Conservation (phyloP, 305 asterid species). For the Fraxinus albicans region DNA sequence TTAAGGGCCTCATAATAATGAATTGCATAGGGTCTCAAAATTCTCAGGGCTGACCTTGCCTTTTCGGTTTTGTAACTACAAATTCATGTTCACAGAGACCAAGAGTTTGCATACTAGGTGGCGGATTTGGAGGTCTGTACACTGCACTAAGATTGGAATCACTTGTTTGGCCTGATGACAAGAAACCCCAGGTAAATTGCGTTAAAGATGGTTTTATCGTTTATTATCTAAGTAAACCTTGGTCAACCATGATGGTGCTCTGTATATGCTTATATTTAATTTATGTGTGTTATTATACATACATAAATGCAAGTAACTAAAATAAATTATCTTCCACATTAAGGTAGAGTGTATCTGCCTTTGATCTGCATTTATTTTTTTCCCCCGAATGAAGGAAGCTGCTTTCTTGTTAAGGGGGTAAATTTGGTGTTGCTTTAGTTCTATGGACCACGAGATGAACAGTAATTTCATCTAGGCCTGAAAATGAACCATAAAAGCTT, state of each 20-base stretch:
- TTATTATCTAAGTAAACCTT: conserved; percentile 1
- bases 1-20: neutral
- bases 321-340: neutral
- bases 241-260: conserved; percentile 6
- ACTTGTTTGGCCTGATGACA: conserved; percentile 93
- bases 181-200: conserved; percentile 81
- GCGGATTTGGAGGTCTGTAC: conserved; percentile 97
- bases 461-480: conserved; percentile 4
- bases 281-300: neutral
- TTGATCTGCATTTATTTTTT: conserved; percentile 8
- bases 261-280: neutral
- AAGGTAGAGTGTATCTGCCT: neutral
- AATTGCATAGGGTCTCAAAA: too few species aligned
- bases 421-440: neutral
- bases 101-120: conserved; percentile 92
- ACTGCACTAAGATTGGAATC: conserved; percentile 92
- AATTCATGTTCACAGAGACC: conserved; percentile 65
- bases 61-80: neutral
- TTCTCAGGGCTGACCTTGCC: too few species aligned
- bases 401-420: neutral
- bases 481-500: neutral
- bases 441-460: neutral
- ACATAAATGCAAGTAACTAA: neutral
- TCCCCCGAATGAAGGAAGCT: neutral
- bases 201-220: conserved; percentile 11